Conservation (phyloP, 2,329 filamentous ascomycete genomes). For the Ophiostoma sp. region DNA sequence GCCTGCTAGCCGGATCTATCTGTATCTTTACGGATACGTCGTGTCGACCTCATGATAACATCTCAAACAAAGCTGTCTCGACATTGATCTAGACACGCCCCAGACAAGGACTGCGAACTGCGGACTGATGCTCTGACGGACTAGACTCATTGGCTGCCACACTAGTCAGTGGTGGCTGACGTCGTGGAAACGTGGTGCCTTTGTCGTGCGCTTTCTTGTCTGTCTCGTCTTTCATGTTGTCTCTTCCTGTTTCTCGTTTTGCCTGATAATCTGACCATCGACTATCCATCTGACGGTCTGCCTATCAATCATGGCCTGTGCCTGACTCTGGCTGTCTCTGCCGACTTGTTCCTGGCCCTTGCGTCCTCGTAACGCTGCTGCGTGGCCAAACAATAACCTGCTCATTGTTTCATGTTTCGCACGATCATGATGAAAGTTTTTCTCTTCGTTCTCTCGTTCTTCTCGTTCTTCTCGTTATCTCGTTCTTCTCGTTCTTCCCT, state of each 20-base stretch:
- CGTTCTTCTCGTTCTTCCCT: not conserved
- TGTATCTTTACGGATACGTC: too few relatives aligned
- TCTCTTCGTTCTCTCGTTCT: not conserved
- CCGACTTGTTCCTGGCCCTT: not conserved
- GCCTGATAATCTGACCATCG: too few relatives aligned
- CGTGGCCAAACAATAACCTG: not conserved
- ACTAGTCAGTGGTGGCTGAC: not conserved
- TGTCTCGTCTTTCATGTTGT: not conserved
- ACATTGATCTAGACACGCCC: too few relatives aligned
- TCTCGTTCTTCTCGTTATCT: not conserved
- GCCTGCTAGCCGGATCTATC: too few relatives aligned
- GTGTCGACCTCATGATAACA: too few relatives aligned
- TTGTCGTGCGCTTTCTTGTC: not conserved
- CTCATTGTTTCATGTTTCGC: slow-evolving; percentile 1
- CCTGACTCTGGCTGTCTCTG: not conserved
- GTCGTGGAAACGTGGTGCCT: not conserved
- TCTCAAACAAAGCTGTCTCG: too few relatives aligned
- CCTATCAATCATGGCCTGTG: not conserved
- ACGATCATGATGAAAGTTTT: not conserved
- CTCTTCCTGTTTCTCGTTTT: not conserved
- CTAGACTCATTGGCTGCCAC: not conserved
- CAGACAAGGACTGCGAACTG: too few relatives aligned
- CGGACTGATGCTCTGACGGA: not conserved
- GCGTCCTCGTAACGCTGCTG: not conserved
- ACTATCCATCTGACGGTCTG: not conserved